Conservation (phyloP, 768 basidiomycete genomes). For the Tulasnella sp. region DNA sequence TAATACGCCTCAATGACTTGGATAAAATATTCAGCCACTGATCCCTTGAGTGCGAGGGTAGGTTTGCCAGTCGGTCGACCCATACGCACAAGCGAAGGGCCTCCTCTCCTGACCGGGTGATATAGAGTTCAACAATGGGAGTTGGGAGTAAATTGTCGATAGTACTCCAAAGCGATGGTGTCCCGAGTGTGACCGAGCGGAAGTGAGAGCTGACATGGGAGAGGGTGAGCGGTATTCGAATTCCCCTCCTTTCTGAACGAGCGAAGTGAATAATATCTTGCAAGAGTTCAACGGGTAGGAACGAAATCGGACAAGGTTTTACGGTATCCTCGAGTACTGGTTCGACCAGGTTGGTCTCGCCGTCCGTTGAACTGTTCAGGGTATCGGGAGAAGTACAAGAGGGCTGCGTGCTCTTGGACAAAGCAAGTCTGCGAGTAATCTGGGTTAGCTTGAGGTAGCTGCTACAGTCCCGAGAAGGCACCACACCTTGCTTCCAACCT, state of each 20-base stretch:
- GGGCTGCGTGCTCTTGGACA: not conserved
- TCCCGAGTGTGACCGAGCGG: not conserved
- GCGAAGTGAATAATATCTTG: not conserved
- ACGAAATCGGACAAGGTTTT: not conserved
- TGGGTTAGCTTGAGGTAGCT: not conserved
- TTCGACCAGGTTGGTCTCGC: not conserved
- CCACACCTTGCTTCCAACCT: not conserved
- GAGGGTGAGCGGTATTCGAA: not conserved
- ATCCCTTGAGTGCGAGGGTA: not conserved
- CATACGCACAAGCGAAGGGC: not conserved
- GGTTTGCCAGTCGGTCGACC: not conserved
- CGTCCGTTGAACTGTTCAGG: not conserved
- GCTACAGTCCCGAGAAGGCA: not conserved
- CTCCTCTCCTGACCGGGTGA: not conserved
- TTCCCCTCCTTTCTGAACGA: not conserved
- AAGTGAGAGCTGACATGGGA: not conserved
- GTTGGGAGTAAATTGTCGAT: not conserved
- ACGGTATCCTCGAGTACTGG: not conserved
- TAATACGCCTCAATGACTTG: not conserved
- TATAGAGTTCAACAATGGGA: not conserved
- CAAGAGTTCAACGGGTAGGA: not conserved
- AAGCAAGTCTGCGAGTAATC: not conserved
- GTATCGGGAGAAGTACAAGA: not conserved
- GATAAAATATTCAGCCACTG: not conserved
- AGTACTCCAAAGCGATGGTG: not conserved